Evolutionary conservation across 2,329 filamentous ascomycete species (phyloP), one percentile per base, ranked within the genome.

Genomic region (Verticillium dahliae): DNA sequence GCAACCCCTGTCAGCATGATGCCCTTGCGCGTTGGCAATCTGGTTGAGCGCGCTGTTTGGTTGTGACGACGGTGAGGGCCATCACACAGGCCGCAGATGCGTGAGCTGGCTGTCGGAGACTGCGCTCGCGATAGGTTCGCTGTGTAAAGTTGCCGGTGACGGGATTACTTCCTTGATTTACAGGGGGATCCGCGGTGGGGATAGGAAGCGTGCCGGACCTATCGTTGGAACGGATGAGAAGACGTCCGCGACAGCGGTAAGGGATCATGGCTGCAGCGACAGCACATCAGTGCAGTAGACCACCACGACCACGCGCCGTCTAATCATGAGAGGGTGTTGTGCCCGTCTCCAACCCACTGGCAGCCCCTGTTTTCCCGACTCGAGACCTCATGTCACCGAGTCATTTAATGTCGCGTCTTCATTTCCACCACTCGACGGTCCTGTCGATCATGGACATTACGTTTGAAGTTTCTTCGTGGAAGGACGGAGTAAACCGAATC

Each of bases 41-140:
- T 27, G n/a, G 50, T 54, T 15, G 41, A 50, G 27, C n/a, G 38
- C 18, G 39, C n/a, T 35, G 54, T 56, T 45, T 60, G 59, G 59
- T 50, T 35, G 52, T 45, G n/a, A 5, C 27, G 54, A 31, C 45
- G n/a, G 18, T 18, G 33, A 58, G 39, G 63, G 64, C 61, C 61
- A 63, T 62, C 67, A 67, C 62, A 69, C 65, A 66, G 65, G 65
- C 63, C 65, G 67, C 62, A 76, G 71, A 69, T 74, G 58, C 35
- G 73, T 81, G 79, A 75, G 80, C 70, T 81, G 80, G 77, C 80
- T 74, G 68, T 67, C 66, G 67, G 63, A 68, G 69, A 63, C 76
- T 75, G 71, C 71, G 70, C 58, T 64, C 70, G 66, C 71, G 67
- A 80, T 79, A 78, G 76, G 78, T 69, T 69, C 67, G 62, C 62